These are phyloP conservation scores for Komagataella populi DNA, from an alignment of 805 yeast genomes.

Conservation along the genomic window DNA sequence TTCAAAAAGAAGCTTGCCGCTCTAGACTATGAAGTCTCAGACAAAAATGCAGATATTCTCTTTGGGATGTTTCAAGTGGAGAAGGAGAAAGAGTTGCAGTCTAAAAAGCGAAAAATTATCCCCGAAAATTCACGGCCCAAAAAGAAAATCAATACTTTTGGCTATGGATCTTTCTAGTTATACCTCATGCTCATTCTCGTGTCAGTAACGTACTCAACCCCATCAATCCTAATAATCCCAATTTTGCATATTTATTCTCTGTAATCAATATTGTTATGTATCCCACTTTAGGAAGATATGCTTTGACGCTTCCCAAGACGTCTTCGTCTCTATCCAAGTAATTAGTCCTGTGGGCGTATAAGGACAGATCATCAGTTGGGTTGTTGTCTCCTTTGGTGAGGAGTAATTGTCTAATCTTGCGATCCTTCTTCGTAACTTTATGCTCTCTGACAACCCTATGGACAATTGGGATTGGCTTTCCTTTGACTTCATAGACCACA, in stretches of 20 bases:
- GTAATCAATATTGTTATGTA: slow-evolving; percentile 85
- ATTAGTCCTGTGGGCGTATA: slow-evolving; percentile 63
- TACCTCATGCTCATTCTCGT: slow-evolving; percentile 24
- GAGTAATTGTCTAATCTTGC: slow-evolving; percentile 40
- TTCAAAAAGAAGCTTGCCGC: neutral
- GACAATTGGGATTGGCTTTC: slow-evolving; percentile 85
- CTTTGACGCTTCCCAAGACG: slow-evolving; percentile 85
- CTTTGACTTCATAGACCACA: slow-evolving; percentile 79
- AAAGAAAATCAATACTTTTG: slow-evolving; percentile 2
- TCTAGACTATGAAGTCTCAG: neutral
- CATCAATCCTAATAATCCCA: slow-evolving; percentile 60
- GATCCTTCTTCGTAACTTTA: slow-evolving; percentile 17
- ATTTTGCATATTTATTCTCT: slow-evolving; percentile 76
- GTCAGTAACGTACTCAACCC: slow-evolving; percentile 56
- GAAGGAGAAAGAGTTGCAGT: neutral
- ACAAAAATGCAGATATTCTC: neutral
- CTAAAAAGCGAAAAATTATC: neutral
- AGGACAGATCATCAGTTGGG: slow-evolving; percentile 77
- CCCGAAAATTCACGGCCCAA: neutral
- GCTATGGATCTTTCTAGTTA: slow-evolving; percentile 1
- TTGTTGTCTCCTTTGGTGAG: slow-evolving; percentile 96
- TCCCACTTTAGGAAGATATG: slow-evolving; percentile 80
- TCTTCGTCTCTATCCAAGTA: slow-evolving; percentile 71
- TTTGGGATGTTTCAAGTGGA: neutral
- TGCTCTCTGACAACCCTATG: slow-evolving; percentile 90